Conservation (phyloP, 495 filamentous ascomycete species). For the Hypomontagnella submonticulosa region DNA sequence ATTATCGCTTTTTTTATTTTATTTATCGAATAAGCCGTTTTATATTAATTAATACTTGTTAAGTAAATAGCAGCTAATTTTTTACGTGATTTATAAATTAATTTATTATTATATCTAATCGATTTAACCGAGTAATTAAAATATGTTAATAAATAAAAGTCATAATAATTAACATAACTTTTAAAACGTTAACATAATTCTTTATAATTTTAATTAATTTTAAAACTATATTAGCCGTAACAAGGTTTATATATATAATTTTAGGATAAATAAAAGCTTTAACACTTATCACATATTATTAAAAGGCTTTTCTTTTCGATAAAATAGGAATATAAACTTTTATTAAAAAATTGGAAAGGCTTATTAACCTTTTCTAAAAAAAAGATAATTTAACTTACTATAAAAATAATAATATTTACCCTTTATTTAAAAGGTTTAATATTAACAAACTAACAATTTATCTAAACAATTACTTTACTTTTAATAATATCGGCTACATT, state of each 20-base stretch:
- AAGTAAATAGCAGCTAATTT: not conserved
- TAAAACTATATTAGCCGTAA: conserved; percentile 4
- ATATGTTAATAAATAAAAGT: not conserved
- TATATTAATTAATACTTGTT: not conserved
- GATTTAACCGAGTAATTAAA: not conserved
- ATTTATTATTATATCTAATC: not conserved
- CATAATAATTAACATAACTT: conserved; percentile 6
- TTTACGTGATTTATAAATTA: not conserved
- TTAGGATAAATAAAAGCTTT: not conserved
- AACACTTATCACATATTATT: conserved; percentile 3
- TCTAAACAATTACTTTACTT: conserved; percentile 1
- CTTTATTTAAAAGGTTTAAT: conserved; percentile 3
- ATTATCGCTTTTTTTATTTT: not conserved
- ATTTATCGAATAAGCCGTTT: not conserved
- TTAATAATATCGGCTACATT: not conserved
- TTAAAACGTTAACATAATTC: not conserved
- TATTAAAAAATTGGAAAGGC: not conserved
- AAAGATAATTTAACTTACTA: not conserved
- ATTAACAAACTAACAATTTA: not conserved
- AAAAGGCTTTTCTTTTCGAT: not conserved
- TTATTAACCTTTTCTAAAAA: conserved; percentile 5
- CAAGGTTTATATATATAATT: not conserved
- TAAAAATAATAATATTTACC: not conserved
- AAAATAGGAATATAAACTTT: not conserved
- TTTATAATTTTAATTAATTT: conserved; percentile 2